A percentile compares a stretch with the other conserved stretches of the same genome.
Evolutionary conservation across 2,329 filamentous ascomycete species (phyloP).

Genomic region (Colletotrichum sp.): DNA sequence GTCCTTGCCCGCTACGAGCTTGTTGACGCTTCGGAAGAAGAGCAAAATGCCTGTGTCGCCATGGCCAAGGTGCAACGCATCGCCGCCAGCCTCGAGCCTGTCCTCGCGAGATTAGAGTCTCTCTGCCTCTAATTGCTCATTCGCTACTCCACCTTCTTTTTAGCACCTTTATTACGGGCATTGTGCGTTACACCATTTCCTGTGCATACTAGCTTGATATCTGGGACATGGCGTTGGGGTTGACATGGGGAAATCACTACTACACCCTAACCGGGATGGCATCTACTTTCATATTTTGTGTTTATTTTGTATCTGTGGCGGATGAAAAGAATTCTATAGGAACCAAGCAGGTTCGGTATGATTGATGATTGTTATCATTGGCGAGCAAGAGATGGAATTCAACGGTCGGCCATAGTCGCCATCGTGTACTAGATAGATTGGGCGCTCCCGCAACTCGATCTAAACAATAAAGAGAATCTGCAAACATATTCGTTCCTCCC

Average conservation of each 20-base stretch:
- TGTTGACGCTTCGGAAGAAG: slow-evolving; percentile 61
- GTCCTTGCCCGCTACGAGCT: slow-evolving; percentile 66
- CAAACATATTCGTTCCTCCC: not conserved
- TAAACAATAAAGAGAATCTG: slow-evolving; percentile 1
- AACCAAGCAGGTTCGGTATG: slow-evolving; percentile 15
- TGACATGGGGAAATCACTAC: not conserved
- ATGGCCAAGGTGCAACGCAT: slow-evolving; percentile 58
- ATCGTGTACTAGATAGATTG: slow-evolving; percentile 17
- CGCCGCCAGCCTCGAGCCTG: slow-evolving; percentile 41
- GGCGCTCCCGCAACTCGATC: slow-evolving; percentile 15
- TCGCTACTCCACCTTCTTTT: not conserved
- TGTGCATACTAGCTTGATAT: slow-evolving; percentile 23
- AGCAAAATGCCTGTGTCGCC: slow-evolving; percentile 45
- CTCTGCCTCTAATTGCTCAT: not conserved
- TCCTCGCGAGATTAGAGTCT: slow-evolving; percentile 39
- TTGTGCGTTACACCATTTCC: slow-evolving; percentile 2
- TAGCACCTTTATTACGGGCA: not conserved
- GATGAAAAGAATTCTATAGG: slow-evolving; percentile 17
- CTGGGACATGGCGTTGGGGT: slow-evolving; percentile 14
- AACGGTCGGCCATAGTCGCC: not conserved
- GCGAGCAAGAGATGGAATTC: slow-evolving; percentile 4
- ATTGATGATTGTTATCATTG: slow-evolving; percentile 17
- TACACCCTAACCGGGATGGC: slow-evolving; percentile 15
- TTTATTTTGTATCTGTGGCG: not conserved
- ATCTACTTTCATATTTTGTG: not conserved